Percentiles rank a stretch among this genome's conserved stretches.
Evolutionary conservation across 495 filamentous ascomycete species (phyloP).

Genomic region (Penicillium pancosmium): DNA sequence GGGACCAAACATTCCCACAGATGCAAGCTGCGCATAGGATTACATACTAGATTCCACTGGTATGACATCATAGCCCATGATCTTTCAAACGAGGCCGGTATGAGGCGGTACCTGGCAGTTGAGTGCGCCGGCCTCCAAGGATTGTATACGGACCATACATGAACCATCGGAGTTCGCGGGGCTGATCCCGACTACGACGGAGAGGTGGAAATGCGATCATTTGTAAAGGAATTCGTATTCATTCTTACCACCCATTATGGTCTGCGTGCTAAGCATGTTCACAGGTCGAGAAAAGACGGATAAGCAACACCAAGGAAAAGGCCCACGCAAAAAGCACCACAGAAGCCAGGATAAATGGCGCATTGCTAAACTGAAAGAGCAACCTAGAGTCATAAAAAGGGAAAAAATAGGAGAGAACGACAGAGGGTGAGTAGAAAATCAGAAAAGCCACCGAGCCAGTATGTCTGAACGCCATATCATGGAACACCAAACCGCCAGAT

Average conservation of each 20-base stretch:
- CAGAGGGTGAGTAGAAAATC: background rate
- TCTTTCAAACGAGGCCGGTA: constrained; percentile 21
- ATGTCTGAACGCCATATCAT: background rate
- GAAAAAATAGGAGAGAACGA: background rate
- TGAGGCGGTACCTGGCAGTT: constrained; percentile 25
- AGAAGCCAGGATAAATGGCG: background rate
- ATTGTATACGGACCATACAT: constrained; percentile 2
- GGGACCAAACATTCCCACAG: background rate
- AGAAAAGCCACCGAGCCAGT: background rate
- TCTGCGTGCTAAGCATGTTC: constrained; percentile 13
- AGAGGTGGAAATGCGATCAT: background rate
- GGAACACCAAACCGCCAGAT: background rate
- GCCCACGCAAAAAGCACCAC: no score
- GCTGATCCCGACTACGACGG: background rate
- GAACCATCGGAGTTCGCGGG: background rate
- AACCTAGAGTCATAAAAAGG: constrained; percentile 4
- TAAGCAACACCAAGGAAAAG: constrained; percentile 9
- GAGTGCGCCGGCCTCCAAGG: background rate
- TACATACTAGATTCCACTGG: background rate
- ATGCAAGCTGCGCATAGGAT: background rate
- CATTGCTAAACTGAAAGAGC: constrained; percentile 3
- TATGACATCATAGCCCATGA: constrained; percentile 23
- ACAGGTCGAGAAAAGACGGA: constrained; percentile 2
- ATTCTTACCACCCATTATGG: constrained; percentile 24
- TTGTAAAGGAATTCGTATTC: constrained; percentile 10